Evolutionary conservation across 164 flowering plant genomes (phyloP), one percentile per base, ranked within the genome.

Genomic region (Piper longum): DNA sequence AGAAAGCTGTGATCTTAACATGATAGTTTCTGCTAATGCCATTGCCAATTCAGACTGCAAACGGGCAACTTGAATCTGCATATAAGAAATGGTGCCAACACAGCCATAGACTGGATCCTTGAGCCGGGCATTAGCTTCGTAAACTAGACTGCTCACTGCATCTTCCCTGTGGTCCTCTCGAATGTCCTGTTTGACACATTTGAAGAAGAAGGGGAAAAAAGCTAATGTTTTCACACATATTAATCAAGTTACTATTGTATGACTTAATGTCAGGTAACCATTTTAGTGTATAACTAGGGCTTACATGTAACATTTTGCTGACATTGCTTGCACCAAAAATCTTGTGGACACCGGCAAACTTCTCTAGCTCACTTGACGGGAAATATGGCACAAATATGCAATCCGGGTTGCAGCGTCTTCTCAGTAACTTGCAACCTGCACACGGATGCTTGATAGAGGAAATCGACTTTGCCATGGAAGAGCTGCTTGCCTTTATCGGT

Each of bases 321-420:
- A 88, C 80, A 69, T 86, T 86, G 77, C 96, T 88, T 41, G 96
- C 91, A 64, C 91, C 89, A 63, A 88, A 88, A 69, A 85, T 87
- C 76, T 82, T 84, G 74, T 85, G 89, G 62, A 85, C 96, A 61
- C 75, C 77, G 70, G 91, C 91, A 66, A 88, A 88, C 78, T 82
- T 85, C 17, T 76, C 86, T 36, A 86, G 88, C 43, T 84, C 88
- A 48, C 80, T 79, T 2, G 91, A 17, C 7, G 72, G 68, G 56
- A 69, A 69, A 44, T 64, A 61, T 11, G 68, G 72, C 4, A 65
- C 67, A 36, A 69, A 69, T 16, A 69, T 54, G 54, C 67, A 69
- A 26, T 69, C 67, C 61, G 41, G 41, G 41, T 26, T 57, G 59
- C 59, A 57, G 8, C 59, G 19, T 57, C 59, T 57, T 18, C 59